These are phyloP conservation scores for Tilletia caries DNA, from an alignment of 1,284 basidiomycete species.

Conservation along the genomic window DNA sequence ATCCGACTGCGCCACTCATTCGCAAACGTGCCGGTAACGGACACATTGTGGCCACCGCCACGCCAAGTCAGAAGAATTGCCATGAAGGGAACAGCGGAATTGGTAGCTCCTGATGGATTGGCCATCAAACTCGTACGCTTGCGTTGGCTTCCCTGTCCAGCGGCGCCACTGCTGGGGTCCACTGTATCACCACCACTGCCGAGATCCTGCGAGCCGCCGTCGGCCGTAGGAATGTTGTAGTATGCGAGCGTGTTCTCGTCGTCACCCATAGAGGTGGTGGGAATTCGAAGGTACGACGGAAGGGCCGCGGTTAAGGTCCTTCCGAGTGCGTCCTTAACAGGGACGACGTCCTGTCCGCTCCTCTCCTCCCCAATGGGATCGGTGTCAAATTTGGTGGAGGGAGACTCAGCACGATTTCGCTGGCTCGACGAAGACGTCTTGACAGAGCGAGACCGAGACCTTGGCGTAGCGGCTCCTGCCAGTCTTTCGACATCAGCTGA, in stretches of 20 bases:
- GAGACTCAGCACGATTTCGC: background rate
- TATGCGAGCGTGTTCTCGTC: conserved; percentile 16
- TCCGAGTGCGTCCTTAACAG: conserved; percentile 11
- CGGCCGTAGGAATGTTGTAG: conserved; percentile 17
- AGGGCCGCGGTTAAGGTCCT: conserved; percentile 23
- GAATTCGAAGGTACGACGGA: conserved; percentile 52
- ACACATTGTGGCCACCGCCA: conserved; percentile 54
- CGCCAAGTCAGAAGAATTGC: conserved; percentile 39
- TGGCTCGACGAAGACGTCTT: background rate
- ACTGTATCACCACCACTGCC: background rate
- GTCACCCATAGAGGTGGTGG: conserved; percentile 28
- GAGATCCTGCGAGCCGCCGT: conserved; percentile 16
- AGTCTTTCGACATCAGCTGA: background rate
- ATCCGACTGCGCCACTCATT: conserved; percentile 61
- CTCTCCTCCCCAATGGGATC: background rate
- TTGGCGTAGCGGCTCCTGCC: background rate
- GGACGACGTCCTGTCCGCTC: background rate
- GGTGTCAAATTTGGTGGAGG: background rate
- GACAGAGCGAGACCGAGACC: background rate
- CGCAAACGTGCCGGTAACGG: conserved; percentile 63
- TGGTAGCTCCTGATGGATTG: background rate
- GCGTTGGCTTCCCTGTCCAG: background rate
- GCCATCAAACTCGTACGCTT: background rate
- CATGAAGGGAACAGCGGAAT: conserved; percentile 20
- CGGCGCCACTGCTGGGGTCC: background rate